These are phyloP conservation scores for Candida ficus DNA, from an alignment of 805 yeast genomes.

Conservation along the genomic window DNA sequence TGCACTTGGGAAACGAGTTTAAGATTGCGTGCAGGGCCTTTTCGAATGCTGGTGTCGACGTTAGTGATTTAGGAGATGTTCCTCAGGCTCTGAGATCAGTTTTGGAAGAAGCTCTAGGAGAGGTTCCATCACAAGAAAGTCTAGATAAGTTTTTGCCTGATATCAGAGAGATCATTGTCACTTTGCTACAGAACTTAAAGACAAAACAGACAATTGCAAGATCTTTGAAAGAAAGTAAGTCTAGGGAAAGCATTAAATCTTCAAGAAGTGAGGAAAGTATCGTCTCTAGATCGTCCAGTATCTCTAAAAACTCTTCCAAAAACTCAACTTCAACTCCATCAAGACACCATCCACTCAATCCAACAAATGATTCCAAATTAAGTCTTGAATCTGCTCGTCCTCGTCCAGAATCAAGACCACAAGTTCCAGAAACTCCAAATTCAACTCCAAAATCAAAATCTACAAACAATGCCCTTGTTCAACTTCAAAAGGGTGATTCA, in stretches of 20 bases:
- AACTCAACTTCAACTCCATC: not conserved
- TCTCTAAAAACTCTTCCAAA: not conserved
- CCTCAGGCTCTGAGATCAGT: slow-evolving; percentile 77
- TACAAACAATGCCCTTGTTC: slow-evolving; percentile 57
- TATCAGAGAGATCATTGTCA: slow-evolving; percentile 81
- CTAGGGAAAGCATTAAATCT: slow-evolving; percentile 18
- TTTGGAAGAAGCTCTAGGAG: slow-evolving; percentile 80
- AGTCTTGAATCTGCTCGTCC: not conserved
- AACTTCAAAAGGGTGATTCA: slow-evolving; percentile 76
- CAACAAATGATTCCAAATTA: not conserved
- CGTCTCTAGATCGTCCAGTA: slow-evolving; percentile 5
- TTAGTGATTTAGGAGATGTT: slow-evolving; percentile 83
- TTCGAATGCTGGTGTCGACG: slow-evolving; percentile 70
- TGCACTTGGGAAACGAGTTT: slow-evolving; percentile 89
- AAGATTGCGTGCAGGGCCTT: slow-evolving; percentile 81
- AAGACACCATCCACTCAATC: not conserved
- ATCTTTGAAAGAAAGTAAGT: slow-evolving; percentile 26
- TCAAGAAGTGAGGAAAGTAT: slow-evolving; percentile 10
- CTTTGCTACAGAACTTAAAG: slow-evolving; percentile 72
- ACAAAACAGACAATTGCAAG: slow-evolving; percentile 63
- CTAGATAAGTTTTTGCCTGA: slow-evolving; percentile 77
- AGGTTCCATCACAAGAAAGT: slow-evolving; percentile 77
- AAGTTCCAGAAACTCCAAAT: slow-evolving; percentile 4
- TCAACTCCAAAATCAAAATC: slow-evolving; percentile 10
- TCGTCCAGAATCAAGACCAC: slow-evolving; percentile 1